phyloP scores from a whole-genome alignment of 177 flowering plant species.

The Vitis hybrid region DNA sequence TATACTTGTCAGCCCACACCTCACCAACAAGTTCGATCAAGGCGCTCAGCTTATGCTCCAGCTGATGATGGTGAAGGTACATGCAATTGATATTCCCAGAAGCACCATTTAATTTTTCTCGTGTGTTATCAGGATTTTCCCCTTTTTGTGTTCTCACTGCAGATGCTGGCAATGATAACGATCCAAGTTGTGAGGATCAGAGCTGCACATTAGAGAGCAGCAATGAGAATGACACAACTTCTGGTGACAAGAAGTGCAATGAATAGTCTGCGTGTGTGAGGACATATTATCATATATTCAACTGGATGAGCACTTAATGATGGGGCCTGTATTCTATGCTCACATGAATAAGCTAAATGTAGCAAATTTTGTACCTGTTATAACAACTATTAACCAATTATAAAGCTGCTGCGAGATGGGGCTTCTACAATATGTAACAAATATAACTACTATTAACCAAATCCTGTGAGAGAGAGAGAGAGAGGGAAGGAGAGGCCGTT shows the following conservation, averaged over 20 bases:
- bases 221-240: neutral
- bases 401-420: no score
- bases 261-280: slow-evolving; percentile 9
- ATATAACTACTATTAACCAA: no score
- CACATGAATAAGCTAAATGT: slow-evolving; percentile 12
- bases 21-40: slow-evolving; percentile 65
- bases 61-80: slow-evolving; percentile 38
- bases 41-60: slow-evolving; percentile 64
- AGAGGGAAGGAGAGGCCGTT: no score
- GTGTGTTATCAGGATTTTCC: neutral
- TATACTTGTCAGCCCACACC: slow-evolving; percentile 51
- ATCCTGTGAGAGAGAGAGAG: no score
- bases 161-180: slow-evolving; percentile 12
- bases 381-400: no score
- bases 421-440: no score
- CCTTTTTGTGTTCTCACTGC: neutral
- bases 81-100: neutral
- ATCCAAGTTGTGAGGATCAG: neutral
- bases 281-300: neutral
- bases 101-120: neutral
- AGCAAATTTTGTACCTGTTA: neutral
- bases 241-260: slow-evolving; percentile 26
- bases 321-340: slow-evolving; percentile 2
- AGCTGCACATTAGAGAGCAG: slow-evolving; percentile 14
- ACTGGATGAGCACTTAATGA: neutral